Percentiles rank a stretch among this genome's conserved stretches.
Evolutionary conservation across 192 early-diverging fungal species (phyloP).

Genomic region (Chytriomyces sp.): DNA sequence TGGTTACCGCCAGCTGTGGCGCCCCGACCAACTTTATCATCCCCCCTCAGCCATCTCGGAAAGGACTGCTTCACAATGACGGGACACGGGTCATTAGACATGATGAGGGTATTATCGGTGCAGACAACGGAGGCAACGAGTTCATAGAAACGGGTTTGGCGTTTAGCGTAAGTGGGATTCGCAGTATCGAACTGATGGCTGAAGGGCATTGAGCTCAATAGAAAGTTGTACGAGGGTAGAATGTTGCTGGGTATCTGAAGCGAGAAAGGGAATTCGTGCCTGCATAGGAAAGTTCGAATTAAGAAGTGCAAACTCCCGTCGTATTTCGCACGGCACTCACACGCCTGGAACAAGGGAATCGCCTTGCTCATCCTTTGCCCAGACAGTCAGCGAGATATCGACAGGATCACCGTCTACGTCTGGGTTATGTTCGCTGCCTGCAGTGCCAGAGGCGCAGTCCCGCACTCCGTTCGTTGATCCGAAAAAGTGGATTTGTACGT

Average conservation of each 20-base stretch:
- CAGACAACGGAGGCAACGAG: slow-evolving; percentile 25
- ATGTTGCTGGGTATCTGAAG: slow-evolving; percentile 32
- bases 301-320: not conserved
- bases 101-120: slow-evolving; percentile 12
- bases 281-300: not conserved
- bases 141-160: slow-evolving; percentile 26
- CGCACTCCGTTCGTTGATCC: slow-evolving; percentile 18
- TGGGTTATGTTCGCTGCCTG: not conserved
- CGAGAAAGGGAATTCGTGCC: slow-evolving; percentile 34
- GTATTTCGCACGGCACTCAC: not conserved
- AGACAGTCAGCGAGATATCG: slow-evolving; percentile 20
- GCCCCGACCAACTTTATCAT: slow-evolving; percentile 23
- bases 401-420: not conserved
- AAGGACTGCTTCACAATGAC: slow-evolving; percentile 23
- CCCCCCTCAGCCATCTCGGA: slow-evolving; percentile 14
- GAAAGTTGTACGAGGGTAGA: slow-evolving; percentile 27
- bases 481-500: slow-evolving; percentile 17
- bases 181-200: slow-evolving; percentile 26
- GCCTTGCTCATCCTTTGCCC: not conserved
- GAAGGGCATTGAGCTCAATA: slow-evolving; percentile 30
- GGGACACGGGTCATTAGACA: slow-evolving; percentile 16
- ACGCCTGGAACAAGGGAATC: slow-evolving; percentile 15
- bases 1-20: slow-evolving; percentile 21
- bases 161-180: slow-evolving; percentile 6
- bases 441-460: not conserved